phyloP scores from a whole-genome alignment of 116 monocot genomes.

The Iris pallida region DNA sequence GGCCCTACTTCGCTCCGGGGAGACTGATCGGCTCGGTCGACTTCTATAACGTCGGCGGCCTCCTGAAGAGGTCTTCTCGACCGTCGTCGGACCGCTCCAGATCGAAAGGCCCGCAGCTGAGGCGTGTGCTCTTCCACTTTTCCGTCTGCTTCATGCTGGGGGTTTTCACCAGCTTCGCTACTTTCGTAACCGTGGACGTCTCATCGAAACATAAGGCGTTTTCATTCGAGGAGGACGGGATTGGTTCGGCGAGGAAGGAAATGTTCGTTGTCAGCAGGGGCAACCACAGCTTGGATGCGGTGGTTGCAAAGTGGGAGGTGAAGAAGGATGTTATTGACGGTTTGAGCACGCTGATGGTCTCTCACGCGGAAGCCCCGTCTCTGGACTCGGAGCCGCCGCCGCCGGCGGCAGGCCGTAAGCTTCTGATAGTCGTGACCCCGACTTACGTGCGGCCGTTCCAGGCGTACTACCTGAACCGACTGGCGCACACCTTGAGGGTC shows the following conservation, averaged over 20 bases:
- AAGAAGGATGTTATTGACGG: conserved; percentile 11
- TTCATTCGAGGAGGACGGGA: conserved; percentile 31
- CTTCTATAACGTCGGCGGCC: conserved; percentile 12
- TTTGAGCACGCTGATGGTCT: background rate
- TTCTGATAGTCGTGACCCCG: conserved; percentile 66
- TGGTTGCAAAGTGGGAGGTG: conserved; percentile 7
- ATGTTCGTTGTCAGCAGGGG: background rate
- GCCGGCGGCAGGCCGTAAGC: conserved; percentile 21
- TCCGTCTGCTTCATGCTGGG: conserved; percentile 52
- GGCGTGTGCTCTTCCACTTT: conserved; percentile 23
- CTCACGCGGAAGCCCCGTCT: background rate
- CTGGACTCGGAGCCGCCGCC: conserved; percentile 7
- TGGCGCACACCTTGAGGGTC: conserved; percentile 51
- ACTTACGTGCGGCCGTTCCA: conserved; percentile 54
- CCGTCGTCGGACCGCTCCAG: conserved; percentile 31
- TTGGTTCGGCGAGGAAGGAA: conserved; percentile 3
- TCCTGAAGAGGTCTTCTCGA: conserved; percentile 24
- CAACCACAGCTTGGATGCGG: conserved; percentile 1
- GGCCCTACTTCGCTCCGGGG: background rate
- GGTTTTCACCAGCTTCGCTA: conserved; percentile 44
- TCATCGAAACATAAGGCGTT: conserved; percentile 24
- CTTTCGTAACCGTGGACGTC: conserved; percentile 46
- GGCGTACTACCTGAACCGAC: conserved; percentile 54
- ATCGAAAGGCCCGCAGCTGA: conserved; percentile 28
- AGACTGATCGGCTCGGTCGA: conserved; percentile 16